These are phyloP conservation scores for Camelina hispida DNA, from an alignment of 345 rosid species.

Conservation along the genomic window DNA sequence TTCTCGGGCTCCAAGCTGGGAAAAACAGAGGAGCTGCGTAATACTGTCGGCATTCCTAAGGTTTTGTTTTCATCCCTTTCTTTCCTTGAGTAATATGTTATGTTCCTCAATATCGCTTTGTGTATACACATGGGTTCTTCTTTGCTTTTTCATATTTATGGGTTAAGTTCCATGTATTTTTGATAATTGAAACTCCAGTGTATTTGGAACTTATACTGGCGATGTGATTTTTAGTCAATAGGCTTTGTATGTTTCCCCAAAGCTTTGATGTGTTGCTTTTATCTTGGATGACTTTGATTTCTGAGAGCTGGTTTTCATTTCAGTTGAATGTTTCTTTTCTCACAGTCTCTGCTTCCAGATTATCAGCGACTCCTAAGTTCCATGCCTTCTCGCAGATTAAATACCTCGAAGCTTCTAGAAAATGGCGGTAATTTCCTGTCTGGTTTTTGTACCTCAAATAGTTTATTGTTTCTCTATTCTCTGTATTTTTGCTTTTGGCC, in stretches of 20 bases:
- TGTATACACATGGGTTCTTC: not conserved
- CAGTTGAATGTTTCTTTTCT: constrained; percentile 54
- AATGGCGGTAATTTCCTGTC: constrained; percentile 73
- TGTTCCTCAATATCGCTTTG: constrained; percentile 23
- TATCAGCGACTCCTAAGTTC: constrained; percentile 99
- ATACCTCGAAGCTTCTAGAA: constrained; percentile 89
- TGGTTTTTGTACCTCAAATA: constrained; percentile 16
- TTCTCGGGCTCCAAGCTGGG: constrained; percentile 84
- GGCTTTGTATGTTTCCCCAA: constrained; percentile 9
- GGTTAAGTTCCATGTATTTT: not conserved
- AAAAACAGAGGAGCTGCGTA: constrained; percentile 97
- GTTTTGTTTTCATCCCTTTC: constrained; percentile 44
- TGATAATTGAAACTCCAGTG: constrained; percentile 6
- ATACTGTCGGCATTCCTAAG: constrained; percentile 92
- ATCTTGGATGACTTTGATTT: constrained; percentile 35
- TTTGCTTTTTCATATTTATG: constrained; percentile 7
- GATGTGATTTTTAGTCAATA: constrained; percentile 14
- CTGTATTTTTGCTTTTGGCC: constrained; percentile 4
- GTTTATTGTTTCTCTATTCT: not conserved
- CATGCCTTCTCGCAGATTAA: constrained; percentile 97
- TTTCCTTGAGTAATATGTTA: constrained; percentile 13
- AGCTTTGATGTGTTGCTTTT: constrained; percentile 14
- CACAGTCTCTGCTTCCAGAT: constrained; percentile 99
- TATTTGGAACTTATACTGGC: constrained; percentile 3
- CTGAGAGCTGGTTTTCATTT: constrained; percentile 51